Conservation (phyloP, 1,284 basidiomycete genomes). For the Ustilago trichophora region DNA sequence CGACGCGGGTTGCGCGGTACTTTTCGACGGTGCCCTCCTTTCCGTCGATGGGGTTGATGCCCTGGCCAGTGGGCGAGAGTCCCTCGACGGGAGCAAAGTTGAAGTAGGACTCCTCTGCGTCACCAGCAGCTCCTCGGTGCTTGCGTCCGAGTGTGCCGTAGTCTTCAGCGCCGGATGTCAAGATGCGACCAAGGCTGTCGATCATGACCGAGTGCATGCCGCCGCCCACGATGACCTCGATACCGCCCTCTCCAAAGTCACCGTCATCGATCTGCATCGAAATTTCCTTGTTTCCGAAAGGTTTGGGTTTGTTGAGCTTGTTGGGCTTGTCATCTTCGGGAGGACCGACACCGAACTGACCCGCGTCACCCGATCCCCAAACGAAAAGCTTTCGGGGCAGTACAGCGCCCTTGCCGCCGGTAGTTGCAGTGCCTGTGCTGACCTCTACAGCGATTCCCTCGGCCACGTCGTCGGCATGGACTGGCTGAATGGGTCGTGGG, state of each 20-base stretch:
- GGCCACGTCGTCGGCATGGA: slow-evolving; percentile 26
- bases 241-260: slow-evolving; percentile 53
- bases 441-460: slow-evolving; percentile 38
- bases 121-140: slow-evolving; percentile 73
- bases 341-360: slow-evolving; percentile 62
- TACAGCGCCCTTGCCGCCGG: slow-evolving; percentile 30
- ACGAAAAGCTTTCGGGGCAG: slow-evolving; percentile 63
- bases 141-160: slow-evolving; percentile 82
- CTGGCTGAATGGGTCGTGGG: slow-evolving; percentile 31
- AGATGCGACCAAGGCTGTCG: slow-evolving; percentile 56
- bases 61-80: slow-evolving; percentile 67
- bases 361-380: slow-evolving; percentile 64
- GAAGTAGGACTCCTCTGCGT: slow-evolving; percentile 81
- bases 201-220: slow-evolving; percentile 65
- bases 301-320: slow-evolving; percentile 60
- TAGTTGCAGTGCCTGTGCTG: slow-evolving; percentile 10
- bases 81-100: slow-evolving; percentile 78
- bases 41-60: slow-evolving; percentile 71
- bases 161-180: slow-evolving; percentile 88
- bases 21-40: slow-evolving; percentile 74
- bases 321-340: slow-evolving; percentile 63
- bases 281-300: slow-evolving; percentile 55
- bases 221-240: slow-evolving; percentile 58
- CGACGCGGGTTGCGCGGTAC: slow-evolving; percentile 83
- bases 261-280: slow-evolving; percentile 55